Conservation (phyloP, 2,329 filamentous ascomycete genomes). For the Hymenoscyphus linearis region DNA sequence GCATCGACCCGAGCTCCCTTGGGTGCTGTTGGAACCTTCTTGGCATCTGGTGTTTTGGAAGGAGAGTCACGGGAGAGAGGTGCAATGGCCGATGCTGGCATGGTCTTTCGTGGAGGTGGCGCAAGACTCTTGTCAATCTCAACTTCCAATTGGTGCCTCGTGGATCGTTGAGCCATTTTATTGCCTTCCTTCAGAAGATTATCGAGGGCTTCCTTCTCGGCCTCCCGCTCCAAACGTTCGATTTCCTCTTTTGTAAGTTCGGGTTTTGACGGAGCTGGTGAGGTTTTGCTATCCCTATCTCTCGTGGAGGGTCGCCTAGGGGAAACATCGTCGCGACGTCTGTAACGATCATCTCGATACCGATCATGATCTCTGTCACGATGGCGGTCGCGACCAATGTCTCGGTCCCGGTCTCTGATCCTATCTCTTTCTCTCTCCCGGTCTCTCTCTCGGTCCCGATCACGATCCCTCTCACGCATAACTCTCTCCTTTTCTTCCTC, state of each 20-base stretch:
- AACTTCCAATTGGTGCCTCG: slow-evolving; percentile 30
- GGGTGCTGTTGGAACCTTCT: slow-evolving; percentile 18
- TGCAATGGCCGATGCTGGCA: slow-evolving; percentile 31
- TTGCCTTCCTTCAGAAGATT: slow-evolving; percentile 33
- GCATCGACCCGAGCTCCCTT: slow-evolving; percentile 13
- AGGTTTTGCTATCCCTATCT: slow-evolving; percentile 10
- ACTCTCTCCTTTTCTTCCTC: slow-evolving; percentile 15
- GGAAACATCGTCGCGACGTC: slow-evolving; percentile 21
- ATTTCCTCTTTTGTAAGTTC: slow-evolving; percentile 32
- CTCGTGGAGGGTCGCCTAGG: slow-evolving; percentile 17
- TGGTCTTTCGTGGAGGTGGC: slow-evolving; percentile 31
- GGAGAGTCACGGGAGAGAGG: slow-evolving; percentile 29
- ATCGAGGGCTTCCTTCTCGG: slow-evolving; percentile 32
- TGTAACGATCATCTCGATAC: slow-evolving; percentile 25
- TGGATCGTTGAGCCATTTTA: slow-evolving; percentile 25
- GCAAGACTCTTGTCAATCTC: slow-evolving; percentile 31
- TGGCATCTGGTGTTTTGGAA: slow-evolving; percentile 24
- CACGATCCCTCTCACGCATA: slow-evolving; percentile 18
- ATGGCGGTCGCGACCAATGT: slow-evolving; percentile 35
- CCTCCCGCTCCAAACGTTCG: slow-evolving; percentile 32
- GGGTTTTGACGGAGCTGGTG: slow-evolving; percentile 15
- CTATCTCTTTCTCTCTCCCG: slow-evolving; percentile 26
- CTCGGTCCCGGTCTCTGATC: slow-evolving; percentile 28
- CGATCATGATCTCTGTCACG: slow-evolving; percentile 18
- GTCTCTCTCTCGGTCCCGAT: slow-evolving; percentile 34